These are phyloP conservation scores for Camellia lanceoleosa DNA, from an alignment of 148 eudicot genomes.

Conservation along the genomic window DNA sequence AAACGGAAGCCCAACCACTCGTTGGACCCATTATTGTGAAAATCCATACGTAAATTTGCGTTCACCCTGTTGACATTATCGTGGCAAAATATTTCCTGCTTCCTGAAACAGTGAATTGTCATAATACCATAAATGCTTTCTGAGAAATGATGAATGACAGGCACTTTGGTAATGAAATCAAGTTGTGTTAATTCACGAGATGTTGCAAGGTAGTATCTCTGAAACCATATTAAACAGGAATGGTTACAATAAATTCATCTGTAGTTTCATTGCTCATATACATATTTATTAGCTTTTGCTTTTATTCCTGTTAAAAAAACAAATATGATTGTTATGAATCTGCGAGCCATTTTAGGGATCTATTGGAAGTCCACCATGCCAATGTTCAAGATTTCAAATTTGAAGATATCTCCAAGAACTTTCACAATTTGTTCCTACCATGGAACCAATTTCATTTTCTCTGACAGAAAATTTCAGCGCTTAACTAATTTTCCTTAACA, in stretches of 20 bases:
- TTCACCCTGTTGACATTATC: constrained; percentile 75
- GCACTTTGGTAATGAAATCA: constrained; percentile 92
- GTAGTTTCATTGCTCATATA: background rate
- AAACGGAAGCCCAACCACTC: constrained; percentile 93
- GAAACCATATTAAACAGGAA: constrained; percentile 13
- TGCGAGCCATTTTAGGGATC: background rate
- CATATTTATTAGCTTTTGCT: too few relatives aligned
- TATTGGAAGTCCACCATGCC: constrained; percentile 7
- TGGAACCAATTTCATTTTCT: background rate
- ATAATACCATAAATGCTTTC: constrained; percentile 91
- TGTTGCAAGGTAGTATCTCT: constrained; percentile 83
- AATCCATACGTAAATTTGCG: constrained; percentile 77
- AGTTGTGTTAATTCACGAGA: constrained; percentile 90
- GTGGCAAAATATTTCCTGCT: constrained; percentile 58
- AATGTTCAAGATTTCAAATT: background rate
- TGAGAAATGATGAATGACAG: constrained; percentile 91
- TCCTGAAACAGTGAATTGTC: constrained; percentile 89
- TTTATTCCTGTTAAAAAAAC: background rate
- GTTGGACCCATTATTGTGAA: constrained; percentile 84
- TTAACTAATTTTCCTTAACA: too few relatives aligned
- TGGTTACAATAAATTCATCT: background rate
- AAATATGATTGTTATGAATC: background rate
- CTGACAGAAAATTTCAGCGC: background rate
- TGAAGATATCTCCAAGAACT: background rate
- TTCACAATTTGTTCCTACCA: background rate